Base-by-base conservation (phyloP, 2,329 filamentous ascomycete genomes). In the Fusarium citri region DNA sequence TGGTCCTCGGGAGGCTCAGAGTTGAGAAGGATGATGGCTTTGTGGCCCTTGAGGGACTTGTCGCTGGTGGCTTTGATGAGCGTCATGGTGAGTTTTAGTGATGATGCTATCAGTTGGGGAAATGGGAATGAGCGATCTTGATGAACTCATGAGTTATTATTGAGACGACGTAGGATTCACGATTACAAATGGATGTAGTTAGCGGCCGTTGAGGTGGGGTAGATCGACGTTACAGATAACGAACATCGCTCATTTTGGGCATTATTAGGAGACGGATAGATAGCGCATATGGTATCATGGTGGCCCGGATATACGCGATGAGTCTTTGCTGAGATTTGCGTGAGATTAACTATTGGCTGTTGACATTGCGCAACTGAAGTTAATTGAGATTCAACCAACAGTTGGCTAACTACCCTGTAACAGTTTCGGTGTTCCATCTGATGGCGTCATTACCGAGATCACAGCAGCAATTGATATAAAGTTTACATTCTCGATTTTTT, bases 1-100 rank as follows among this genome's bases (percentile, higher is more conserved):
- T 80, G 81, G 3, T 68, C 76, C 0, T 73, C 37, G 0, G 83
- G 75, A 0, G 78, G 76, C 4, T 74, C 68, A 50, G 69, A 74
- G 1, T 79, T 78, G 5, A 78, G 68, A 9, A 85, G 66, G 53
- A 86, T 72, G 25, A 87, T 68, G 26, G 87, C 81, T 66, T 83
- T 84, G 75, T 87, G 85, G 45, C 83, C 84, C n/a, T 78, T 78
- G 47, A 86, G 78, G 37, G 81, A 80, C 54, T 74, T 77, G 74
- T 83, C 83, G 2, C 64, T 66, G 45, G 7, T 42, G 1, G 54
- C 47, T 9, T 22, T 62, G 54, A 72, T 28, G 22, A 75, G 55
- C 4, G 71, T 73, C 73, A 75, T 75, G 34, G 0, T 26, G n/a
- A 22, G 11, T 0, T 14, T 14, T 1, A 5, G 1, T n/a, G 3